Evolutionary conservation across 2,329 filamentous ascomycete species (phyloP).

Genomic region (Cadophora malorum): DNA sequence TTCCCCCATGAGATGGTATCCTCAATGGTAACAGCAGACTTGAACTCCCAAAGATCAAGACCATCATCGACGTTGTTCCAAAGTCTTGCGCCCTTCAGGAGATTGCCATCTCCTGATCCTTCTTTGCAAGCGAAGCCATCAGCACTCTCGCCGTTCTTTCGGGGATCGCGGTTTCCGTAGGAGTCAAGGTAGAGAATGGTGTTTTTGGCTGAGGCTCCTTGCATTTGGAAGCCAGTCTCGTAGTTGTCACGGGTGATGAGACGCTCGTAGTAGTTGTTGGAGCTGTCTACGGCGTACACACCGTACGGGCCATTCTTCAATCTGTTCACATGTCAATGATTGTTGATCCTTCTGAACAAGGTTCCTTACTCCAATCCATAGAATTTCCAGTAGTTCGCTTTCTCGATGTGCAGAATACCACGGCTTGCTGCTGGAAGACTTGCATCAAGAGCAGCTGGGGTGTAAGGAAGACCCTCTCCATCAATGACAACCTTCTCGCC

Average conservation of each 20-base stretch:
- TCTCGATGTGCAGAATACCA: slow-evolving; percentile 55
- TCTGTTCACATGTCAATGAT: not conserved
- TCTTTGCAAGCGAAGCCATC: slow-evolving; percentile 57
- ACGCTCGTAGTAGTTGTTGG: slow-evolving; percentile 48
- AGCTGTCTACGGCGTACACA: slow-evolving; percentile 46
- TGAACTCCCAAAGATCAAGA: slow-evolving; percentile 53
- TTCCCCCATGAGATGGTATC: slow-evolving; percentile 55
- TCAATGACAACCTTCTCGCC: slow-evolving; percentile 54
- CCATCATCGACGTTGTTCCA: slow-evolving; percentile 60
- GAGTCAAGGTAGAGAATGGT: slow-evolving; percentile 53
- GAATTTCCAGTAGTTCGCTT: slow-evolving; percentile 54
- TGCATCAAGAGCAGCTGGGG: slow-evolving; percentile 51
- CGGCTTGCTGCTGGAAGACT: slow-evolving; percentile 50
- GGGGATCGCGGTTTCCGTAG: slow-evolving; percentile 53
- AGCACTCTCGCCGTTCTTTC: slow-evolving; percentile 59
- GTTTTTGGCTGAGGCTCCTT: slow-evolving; percentile 48
- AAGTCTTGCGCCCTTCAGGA: slow-evolving; percentile 52
- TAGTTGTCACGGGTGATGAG: slow-evolving; percentile 50
- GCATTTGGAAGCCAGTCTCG: slow-evolving; percentile 49
- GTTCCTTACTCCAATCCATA: slow-evolving; percentile 46
- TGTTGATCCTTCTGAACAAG: not conserved
- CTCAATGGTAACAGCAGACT: slow-evolving; percentile 51
- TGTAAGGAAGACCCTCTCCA: slow-evolving; percentile 50
- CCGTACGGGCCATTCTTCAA: slow-evolving; percentile 48
- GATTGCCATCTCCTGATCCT: slow-evolving; percentile 54